Evolutionary conservation across 2,329 filamentous ascomycete genomes (phyloP), one percentile per base, ranked within the genome.

Genomic region (Colletotrichum navitas): DNA sequence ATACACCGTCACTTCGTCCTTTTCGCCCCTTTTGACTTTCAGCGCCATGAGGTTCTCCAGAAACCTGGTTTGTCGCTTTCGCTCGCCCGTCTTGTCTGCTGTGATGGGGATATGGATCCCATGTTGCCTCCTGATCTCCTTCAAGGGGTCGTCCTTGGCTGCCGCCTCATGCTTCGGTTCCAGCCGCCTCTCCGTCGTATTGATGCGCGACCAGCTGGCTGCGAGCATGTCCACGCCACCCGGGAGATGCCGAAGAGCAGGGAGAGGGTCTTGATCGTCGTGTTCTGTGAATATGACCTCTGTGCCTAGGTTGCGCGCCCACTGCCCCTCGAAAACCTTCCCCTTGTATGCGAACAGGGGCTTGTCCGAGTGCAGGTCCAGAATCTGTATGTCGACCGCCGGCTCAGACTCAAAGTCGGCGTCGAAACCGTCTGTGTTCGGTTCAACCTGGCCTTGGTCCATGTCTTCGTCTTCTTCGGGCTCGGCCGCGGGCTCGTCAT

Each of bases 291-390:
- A 92, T 52, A 97, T 88, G 74, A 95, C 84, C 75, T 97, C 94
- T 0, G 94, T 97, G 45, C 95, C 95, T 54, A 97, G 89, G 71
- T 94, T 92, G 73, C 93, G 90, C 14, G 90, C 88, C 95, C 95
- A 98, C 56, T 89, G 84, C 74, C 94, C 95, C 74, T 90, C 90
- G 78, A 95, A 96, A 29, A 97, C 84, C 73, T 91, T 89, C 39
- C 92, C 93, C 69, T 92, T 88, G 81, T 97, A 97, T 29, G 92
- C 92, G 71, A 97, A 87, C 36, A 97, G 84, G 0, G 95, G 95
- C 60, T 93, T 92, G 2, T 83, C 77, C 1, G 91, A 91, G 80
- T 97, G 92, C 4, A 98, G 86, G 36, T 94, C 94, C n/a, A 96
- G 85, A 62, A 98, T 91, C 78, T 97, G 94, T 7, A 97, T 88